A percentile compares a stretch with the other conserved stretches of the same genome.
Evolutionary conservation across 257 asterid species (phyloP).

Genomic region (Parsonsia alboflavescens): DNA sequence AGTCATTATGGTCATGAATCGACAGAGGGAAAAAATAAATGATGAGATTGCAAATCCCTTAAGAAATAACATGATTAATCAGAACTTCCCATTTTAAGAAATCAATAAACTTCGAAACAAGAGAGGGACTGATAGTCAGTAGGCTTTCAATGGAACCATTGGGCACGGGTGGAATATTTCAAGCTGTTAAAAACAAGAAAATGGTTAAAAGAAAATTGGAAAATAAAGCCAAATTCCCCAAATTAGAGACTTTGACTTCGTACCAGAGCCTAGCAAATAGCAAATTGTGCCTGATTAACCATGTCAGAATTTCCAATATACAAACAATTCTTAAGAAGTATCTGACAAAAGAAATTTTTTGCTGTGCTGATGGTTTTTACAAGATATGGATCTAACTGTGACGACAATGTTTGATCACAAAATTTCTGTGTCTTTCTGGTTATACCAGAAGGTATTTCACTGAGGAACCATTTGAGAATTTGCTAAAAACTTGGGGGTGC

Average conservation of each 20-base stretch:
- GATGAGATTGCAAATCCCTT: background rate
- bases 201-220: background rate
- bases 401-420: too few species aligned
- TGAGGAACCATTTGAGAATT: background rate
- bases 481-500: background rate
- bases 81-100: background rate
- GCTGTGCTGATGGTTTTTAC: too few species aligned
- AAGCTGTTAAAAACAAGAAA: too few species aligned
- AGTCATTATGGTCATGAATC: background rate
- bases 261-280: background rate
- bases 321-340: too few species aligned
- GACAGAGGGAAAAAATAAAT: background rate
- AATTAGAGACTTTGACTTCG: background rate
- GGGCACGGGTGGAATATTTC: background rate
- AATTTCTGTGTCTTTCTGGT: background rate
- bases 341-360: too few species aligned
- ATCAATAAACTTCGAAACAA: background rate
- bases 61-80: background rate
- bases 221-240: background rate
- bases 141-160: background rate
- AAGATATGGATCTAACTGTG: too few species aligned
- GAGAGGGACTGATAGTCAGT: background rate
- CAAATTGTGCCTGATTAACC: too few species aligned
- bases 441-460: too few species aligned
- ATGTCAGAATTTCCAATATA: too few species aligned